These are phyloP conservation scores for Globisporangium cylindrosporum DNA, from an alignment of 352 stramenopile species.

Conservation along the genomic window DNA sequence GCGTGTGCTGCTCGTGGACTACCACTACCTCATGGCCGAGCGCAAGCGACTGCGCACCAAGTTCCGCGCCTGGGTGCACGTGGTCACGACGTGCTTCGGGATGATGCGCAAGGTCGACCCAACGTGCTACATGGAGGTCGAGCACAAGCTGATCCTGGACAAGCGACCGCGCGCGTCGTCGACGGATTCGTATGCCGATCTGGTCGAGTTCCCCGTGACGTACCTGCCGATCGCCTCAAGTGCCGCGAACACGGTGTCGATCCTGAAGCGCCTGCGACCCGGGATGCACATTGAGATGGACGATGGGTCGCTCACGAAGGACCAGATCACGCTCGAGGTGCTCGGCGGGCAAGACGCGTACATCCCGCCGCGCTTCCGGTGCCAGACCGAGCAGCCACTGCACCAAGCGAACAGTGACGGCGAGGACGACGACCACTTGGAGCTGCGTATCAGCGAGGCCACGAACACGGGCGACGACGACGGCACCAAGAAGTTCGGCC, in stretches of 20 bases:
- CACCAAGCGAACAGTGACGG: too few species aligned
- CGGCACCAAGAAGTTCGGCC: too few species aligned
- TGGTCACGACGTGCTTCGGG: conserved; percentile 43
- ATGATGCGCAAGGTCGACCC: conserved; percentile 51
- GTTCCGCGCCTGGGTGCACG: conserved; percentile 57
- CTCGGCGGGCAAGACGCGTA: conserved; percentile 61
- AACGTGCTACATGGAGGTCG: conserved; percentile 46
- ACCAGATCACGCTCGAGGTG: conserved; percentile 77
- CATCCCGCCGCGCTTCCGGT: conserved; percentile 43
- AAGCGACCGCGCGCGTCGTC: conserved; percentile 39
- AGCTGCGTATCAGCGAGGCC: too few species aligned
- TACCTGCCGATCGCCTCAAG: conserved; percentile 65
- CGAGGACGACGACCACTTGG: too few species aligned
- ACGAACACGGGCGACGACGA: too few species aligned
- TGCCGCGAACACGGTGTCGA: conserved; percentile 46
- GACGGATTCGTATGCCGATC: conserved; percentile 39
- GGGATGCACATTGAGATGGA: conserved; percentile 72
- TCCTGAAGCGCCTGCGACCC: conserved; percentile 44
- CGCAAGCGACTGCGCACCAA: conserved; percentile 56
- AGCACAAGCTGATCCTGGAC: conserved; percentile 17
- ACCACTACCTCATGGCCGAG: conserved; percentile 70
- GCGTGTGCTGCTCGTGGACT: conserved; percentile 70
- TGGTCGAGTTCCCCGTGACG: conserved; percentile 61
- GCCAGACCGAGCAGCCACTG: conserved; percentile 1
- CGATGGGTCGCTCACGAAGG: conserved; percentile 72